Percentiles rank a stretch among this genome's conserved stretches.
phyloP scores from a whole-genome alignment of 805 yeast species.

The Candida coleopterorum region DNA sequence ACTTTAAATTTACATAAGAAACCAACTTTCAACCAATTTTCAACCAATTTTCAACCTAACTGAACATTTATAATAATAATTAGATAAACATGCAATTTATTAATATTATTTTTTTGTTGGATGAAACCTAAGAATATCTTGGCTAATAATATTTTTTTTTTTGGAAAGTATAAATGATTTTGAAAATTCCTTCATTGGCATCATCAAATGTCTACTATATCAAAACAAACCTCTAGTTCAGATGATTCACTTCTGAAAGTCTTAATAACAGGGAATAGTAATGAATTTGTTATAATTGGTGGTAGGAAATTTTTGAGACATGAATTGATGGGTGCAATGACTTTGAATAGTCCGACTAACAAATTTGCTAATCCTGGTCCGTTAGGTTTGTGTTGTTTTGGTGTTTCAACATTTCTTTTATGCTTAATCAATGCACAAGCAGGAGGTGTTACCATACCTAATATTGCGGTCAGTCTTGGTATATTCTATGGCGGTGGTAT shows the following conservation, averaged over 20 bases:
- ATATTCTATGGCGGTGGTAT: constrained; percentile 61
- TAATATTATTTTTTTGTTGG: neutral
- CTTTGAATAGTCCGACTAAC: constrained; percentile 25
- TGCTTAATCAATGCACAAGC: constrained; percentile 56
- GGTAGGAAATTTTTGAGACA: constrained; percentile 29
- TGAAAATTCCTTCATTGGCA: no score
- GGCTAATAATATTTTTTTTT: neutral
- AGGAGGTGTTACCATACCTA: constrained; percentile 48
- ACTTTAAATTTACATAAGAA: no score
- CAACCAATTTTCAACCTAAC: no score
- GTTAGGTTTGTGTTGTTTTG: constrained; percentile 60
- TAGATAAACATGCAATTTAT: neutral
- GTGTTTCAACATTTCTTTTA: constrained; percentile 58
- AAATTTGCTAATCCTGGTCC: constrained; percentile 68
- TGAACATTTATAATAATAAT: no score
- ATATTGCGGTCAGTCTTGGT: constrained; percentile 56
- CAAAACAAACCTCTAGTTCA: neutral
- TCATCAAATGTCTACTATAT: neutral
- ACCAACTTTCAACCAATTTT: no score
- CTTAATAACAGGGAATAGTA: constrained; percentile 29
- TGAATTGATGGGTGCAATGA: constrained; percentile 37
- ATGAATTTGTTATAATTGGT: constrained; percentile 32
- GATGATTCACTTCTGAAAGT: constrained; percentile 16
- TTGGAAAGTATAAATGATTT: neutral
- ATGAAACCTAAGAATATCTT: constrained; percentile 13